Base-by-base conservation (phyloP, 257 asterid species). In the Fraxinus americana region DNA sequence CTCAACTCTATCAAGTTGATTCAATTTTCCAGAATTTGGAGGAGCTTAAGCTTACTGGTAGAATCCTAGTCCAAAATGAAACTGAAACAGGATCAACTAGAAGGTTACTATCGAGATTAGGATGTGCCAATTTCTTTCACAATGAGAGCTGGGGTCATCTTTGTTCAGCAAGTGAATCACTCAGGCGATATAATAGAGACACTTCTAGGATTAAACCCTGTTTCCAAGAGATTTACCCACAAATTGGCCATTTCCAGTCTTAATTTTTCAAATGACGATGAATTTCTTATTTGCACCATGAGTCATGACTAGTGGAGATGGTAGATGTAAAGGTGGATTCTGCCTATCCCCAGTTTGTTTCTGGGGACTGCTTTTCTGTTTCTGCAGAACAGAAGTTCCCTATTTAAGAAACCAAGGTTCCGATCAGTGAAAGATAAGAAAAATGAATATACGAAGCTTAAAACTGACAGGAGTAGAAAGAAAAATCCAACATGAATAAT, bases 31-130 rank as follows among this genome's bases (percentile, higher is more conserved):
- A 23, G 32, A 61, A 61, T 61, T 11, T 25, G 14, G 68, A 23
- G 4, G 35, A 86, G 86, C 59, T 86, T 86, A 36, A 86, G 74
- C 70, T 84, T 86, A 39, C 86, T 88, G 86, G 90, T 72, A 84
- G 75, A 36, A 77, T 79, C 63, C 88, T 86, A 70, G 84, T 81
- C 86, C 90, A 86, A 78, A 75, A 19, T 48, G 86, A 87, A 77
- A 86, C 71, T 9, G 12, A 39, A 39, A 39, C 3, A 69, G 81
- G 74, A 41, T 86, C 88, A 63, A 14, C 82, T 68, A 84, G 75
- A 75, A 73, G 81, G 75, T 86, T 82, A 63, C 76, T 76, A 72
- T 84, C 79, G 59, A 86, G 85, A 75, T 86, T 86, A 67, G 84
- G 69, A 70, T 86, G 85, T 34, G 86, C n/a, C 50, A 86, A 75